A percentile compares a stretch with the other conserved stretches of the same genome.
These are phyloP conservation scores for Coniella lustricola DNA, from an alignment of 2,329 filamentous ascomycete species.

Conservation along the genomic window DNA sequence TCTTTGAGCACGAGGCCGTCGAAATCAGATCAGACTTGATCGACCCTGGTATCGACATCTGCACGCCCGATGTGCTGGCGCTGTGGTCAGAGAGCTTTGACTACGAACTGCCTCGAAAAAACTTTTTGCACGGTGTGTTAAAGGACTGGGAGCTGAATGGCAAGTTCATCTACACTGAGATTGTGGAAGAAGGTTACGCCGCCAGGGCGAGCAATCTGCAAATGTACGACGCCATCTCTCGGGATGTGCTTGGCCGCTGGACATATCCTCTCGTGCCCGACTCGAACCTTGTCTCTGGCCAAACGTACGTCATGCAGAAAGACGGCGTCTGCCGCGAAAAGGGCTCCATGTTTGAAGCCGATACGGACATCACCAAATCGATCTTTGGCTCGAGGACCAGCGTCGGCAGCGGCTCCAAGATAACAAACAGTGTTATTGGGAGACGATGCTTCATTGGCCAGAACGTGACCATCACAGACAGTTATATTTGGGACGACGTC, in stretches of 20 bases:
- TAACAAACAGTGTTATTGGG: constrained; percentile 75
- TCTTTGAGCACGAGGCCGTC: constrained; percentile 68
- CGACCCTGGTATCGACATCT: constrained; percentile 94
- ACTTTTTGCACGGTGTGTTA: constrained; percentile 76
- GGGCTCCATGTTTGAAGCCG: constrained; percentile 64
- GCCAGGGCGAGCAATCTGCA: constrained; percentile 79
- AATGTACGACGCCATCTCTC: constrained; percentile 82
- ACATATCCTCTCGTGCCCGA: constrained; percentile 85
- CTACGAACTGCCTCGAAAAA: constrained; percentile 66
- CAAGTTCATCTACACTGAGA: constrained; percentile 90
- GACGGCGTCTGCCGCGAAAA: constrained; percentile 72
- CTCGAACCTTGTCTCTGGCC: constrained; percentile 71
- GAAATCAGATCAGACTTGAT: constrained; percentile 83
- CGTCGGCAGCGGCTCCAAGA: constrained; percentile 63
- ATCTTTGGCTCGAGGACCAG: constrained; percentile 71
- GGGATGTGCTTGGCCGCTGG: constrained; percentile 81
- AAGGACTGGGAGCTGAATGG: constrained; percentile 97
- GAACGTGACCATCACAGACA: constrained; percentile 70
- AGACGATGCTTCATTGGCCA: constrained; percentile 79
- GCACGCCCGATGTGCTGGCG: constrained; percentile 88
- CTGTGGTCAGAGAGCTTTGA: constrained; percentile 96
- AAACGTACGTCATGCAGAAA: constrained; percentile 65
- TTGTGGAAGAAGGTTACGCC: constrained; percentile 76
- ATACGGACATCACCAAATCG: constrained; percentile 62
- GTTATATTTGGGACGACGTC: constrained; percentile 83